phyloP scores from a whole-genome alignment of 2,329 filamentous ascomycete species.

The Trichoderma simmonsii region DNA sequence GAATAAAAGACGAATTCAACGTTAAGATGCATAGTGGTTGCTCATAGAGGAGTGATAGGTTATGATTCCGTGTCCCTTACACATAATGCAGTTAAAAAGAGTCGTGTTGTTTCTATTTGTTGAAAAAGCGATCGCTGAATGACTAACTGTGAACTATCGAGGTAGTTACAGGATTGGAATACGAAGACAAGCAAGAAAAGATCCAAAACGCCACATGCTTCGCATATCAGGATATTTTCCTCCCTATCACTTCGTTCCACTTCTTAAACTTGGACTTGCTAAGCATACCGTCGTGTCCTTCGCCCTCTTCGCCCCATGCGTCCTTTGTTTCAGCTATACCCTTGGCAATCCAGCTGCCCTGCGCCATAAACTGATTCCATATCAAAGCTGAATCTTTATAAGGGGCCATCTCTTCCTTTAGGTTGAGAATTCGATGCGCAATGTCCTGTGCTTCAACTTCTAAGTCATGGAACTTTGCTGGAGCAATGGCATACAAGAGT shows the following conservation, averaged over 20 bases:
- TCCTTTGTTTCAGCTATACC: conserved; percentile 7
- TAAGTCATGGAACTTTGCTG: background rate
- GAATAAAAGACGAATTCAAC: background rate
- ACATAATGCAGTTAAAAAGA: background rate
- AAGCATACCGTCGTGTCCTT: background rate
- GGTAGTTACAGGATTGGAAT: background rate
- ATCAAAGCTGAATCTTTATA: background rate
- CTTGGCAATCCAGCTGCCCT: conserved; percentile 11
- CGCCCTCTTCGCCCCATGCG: background rate
- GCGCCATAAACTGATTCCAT: conserved; percentile 6
- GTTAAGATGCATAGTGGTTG: background rate
- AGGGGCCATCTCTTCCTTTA: background rate
- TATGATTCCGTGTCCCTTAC: background rate
- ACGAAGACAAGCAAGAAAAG: background rate
- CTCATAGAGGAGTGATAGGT: background rate
- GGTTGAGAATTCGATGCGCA: background rate
- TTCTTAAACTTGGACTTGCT: background rate
- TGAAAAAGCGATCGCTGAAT: background rate
- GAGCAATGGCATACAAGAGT: background rate
- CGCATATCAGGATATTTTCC: background rate
- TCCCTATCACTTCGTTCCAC: conserved; percentile 6
- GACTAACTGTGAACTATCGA: background rate
- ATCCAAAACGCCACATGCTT: background rate
- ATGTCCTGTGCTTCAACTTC: background rate
- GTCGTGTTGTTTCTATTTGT: background rate